Base-by-base conservation (phyloP, 1,284 basidiomycete genomes). In the Ceratobasidium sp. region DNA sequence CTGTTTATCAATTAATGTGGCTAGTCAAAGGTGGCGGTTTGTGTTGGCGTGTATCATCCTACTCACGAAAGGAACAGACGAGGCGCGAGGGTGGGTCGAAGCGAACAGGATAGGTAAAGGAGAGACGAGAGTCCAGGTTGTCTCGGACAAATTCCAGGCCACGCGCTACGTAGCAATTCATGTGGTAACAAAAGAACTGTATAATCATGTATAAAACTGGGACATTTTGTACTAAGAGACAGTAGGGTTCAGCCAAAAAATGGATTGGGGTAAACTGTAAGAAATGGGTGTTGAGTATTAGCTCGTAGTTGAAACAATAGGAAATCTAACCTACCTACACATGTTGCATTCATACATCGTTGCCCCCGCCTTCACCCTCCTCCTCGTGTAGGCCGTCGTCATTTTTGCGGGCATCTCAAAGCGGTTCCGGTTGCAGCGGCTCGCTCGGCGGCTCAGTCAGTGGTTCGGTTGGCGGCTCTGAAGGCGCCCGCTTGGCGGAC, bases 311-410 rank as follows among this genome's bases (percentile, higher is more conserved):
- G 20, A 56, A 23, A 56, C 48, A 9, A 50, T 10, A 50, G 20
- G 9, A 10, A 20, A 50, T 9, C 48, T 20, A 50, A 50, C 48
- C 9, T 50, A 50, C 20, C 9, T n/a, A n/a, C 48, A 50, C 48
- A 50, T 50, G 48, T 50, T 50, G 20, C 54, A 56, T 10, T 56
- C 26, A 56, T 23, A 23, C 54, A 56, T 23, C 54, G 26, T n/a
- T n/a, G n/a, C n/a, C n/a, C n/a, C 26, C 54, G 54, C 9, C 54
- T 7, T 56, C 54, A 23, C 54, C 54, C 54, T 56, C 54, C 54
- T 13, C 54, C 26, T 56, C 54, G 26, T 56, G 54, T 20, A 56
- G 26, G 54, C 54, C 54, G 54, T 56, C 54, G 54, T 56, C 54
- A n/a, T 23, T 56, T 23, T 56, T 23, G 26, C 26, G 54, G 26